phyloP scores from a whole-genome alignment of 306 rosid species.

The Astragalus glycyphyllos region DNA sequence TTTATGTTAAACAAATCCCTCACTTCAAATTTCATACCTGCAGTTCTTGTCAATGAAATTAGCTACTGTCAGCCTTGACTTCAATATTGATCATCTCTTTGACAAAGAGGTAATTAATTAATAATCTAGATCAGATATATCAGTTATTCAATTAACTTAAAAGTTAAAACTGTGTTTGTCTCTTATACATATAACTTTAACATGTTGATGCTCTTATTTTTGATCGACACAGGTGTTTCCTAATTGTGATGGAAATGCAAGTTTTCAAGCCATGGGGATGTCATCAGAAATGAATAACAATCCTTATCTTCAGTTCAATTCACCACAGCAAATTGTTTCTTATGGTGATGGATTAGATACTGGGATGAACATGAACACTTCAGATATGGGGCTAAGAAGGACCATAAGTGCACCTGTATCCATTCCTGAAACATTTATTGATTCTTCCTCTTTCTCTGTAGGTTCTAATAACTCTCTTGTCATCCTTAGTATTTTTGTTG shows the following conservation, averaged over 20 bases:
- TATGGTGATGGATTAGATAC: conserved; percentile 61
- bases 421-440: conserved; percentile 66
- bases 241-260: conserved; percentile 50
- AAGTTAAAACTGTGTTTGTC: too few relatives aligned
- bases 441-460: conserved; percentile 66
- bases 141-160: too few relatives aligned
- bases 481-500: neutral
- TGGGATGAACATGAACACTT: conserved; percentile 47
- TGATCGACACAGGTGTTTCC: conserved; percentile 62
- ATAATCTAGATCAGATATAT: neutral
- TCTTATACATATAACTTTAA: neutral
- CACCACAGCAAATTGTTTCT: conserved; percentile 57
- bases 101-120: conserved; percentile 69
- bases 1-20: neutral
- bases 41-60: conserved; percentile 98
- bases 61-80: conserved; percentile 80
- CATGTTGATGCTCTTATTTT: conserved; percentile 23
- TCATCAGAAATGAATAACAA: conserved; percentile 57
- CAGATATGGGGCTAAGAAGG: conserved; percentile 62
- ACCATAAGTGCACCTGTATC: conserved; percentile 66
- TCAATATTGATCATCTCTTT: conserved; percentile 72
- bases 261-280: conserved; percentile 60
- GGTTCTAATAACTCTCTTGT: conserved; percentile 24
- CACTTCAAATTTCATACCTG: conserved; percentile 33
- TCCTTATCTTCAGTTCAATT: conserved; percentile 60